Evolutionary conservation across 2,329 filamentous ascomycete genomes (phyloP).

Genomic region (Trichoderma gracile): DNA sequence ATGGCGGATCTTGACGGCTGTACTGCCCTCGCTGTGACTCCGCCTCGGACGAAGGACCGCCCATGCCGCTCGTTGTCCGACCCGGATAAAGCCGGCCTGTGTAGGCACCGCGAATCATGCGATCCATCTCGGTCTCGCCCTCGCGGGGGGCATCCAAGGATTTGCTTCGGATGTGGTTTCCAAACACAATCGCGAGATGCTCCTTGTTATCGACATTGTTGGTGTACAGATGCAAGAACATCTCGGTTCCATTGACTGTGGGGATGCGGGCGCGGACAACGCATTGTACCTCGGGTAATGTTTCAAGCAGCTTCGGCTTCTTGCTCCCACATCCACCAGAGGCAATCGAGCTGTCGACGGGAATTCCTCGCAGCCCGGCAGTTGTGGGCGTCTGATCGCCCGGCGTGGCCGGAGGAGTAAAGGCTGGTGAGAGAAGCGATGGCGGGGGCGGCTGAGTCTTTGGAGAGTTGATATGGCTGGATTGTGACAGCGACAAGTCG

Average conservation of each 20-base stretch:
- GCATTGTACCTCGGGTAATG: slow-evolving; percentile 84
- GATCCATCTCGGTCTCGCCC: slow-evolving; percentile 82
- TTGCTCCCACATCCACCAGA: slow-evolving; percentile 62
- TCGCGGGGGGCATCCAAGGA: slow-evolving; percentile 69
- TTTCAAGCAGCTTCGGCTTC: slow-evolving; percentile 70
- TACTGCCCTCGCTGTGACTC: slow-evolving; percentile 29
- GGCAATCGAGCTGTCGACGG: slow-evolving; percentile 60
- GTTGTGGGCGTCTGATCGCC: slow-evolving; percentile 55
- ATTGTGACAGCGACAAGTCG: slow-evolving; percentile 40
- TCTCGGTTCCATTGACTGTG: slow-evolving; percentile 86
- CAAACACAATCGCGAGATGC: slow-evolving; percentile 96
- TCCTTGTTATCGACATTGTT: slow-evolving; percentile 95
- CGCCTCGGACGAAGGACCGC: slow-evolving; percentile 30
- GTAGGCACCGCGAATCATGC: slow-evolving; percentile 94
- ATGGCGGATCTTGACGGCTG: slow-evolving; percentile 48
- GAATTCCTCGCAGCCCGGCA: slow-evolving; percentile 52
- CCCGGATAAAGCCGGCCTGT: slow-evolving; percentile 85
- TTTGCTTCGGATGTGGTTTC: slow-evolving; percentile 74
- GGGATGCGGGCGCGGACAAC: slow-evolving; percentile 93
- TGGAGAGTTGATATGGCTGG: slow-evolving; percentile 29
- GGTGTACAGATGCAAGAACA: slow-evolving; percentile 94
- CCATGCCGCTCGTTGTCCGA: slow-evolving; percentile 70
- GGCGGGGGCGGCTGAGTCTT: slow-evolving; percentile 47
- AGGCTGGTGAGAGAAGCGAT: slow-evolving; percentile 83
- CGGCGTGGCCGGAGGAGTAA: slow-evolving; percentile 70